A percentile compares a stretch with the other conserved stretches of the same genome.
Conservation (phyloP, 1,139 yeast genomes). For the Protomyces lactucae-debilis region DNA sequence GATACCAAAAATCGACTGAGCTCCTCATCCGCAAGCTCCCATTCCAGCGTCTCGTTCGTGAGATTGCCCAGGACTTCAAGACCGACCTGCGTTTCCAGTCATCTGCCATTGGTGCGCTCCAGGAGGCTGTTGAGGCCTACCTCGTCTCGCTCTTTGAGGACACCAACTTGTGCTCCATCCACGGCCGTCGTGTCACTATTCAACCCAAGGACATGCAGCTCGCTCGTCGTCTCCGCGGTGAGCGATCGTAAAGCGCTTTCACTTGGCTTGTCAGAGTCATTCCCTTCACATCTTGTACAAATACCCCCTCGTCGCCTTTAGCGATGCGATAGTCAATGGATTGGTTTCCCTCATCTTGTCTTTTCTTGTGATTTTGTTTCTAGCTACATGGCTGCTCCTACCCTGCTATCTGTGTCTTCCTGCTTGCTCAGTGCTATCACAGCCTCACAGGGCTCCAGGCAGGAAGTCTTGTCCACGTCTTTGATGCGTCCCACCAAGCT, state of each 20-base stretch:
- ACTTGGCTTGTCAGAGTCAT: neutral
- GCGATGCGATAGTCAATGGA: conserved; percentile 3
- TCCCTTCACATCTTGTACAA: neutral
- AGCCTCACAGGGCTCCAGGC: too few relatives aligned
- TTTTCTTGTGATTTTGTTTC: neutral
- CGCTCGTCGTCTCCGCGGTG: conserved; percentile 99
- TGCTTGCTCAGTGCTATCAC: too few relatives aligned
- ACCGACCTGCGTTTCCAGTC: conserved; percentile 98
- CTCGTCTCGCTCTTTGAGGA: conserved; percentile 82
- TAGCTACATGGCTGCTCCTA: neutral
- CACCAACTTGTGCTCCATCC: conserved; percentile 97
- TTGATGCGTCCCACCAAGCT: too few relatives aligned
- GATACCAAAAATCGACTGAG: conserved; percentile 98
- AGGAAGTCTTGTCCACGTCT: too few relatives aligned
- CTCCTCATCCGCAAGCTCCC: conserved; percentile 95
- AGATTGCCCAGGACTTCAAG: conserved; percentile 97
- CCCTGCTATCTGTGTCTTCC: neutral
- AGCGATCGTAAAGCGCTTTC: conserved; percentile 32
- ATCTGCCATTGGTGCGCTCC: conserved; percentile 97
- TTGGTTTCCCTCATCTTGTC: neutral
- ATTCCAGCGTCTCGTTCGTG: conserved; percentile 97
- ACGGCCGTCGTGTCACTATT: conserved; percentile 98
- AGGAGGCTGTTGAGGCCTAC: conserved; percentile 98
- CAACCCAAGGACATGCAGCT: conserved; percentile 99
- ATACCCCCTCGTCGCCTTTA: neutral